Percentiles rank a stretch among this genome's conserved stretches.
Evolutionary conservation across 2,329 filamentous ascomycete genomes (phyloP).

Genomic region (Sarocladium kiliense): DNA sequence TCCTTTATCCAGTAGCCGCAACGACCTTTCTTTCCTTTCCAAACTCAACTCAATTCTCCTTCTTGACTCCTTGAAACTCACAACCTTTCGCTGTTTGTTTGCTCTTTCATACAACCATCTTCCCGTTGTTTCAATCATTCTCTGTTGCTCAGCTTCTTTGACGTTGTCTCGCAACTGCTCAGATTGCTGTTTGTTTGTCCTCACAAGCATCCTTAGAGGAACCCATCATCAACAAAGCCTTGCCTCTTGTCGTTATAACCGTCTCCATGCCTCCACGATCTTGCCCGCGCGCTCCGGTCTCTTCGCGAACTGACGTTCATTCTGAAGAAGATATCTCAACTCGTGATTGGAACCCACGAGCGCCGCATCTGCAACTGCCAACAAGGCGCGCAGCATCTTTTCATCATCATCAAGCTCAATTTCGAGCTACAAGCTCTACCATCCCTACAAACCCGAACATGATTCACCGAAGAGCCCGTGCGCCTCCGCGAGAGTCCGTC

Average conservation of each 20-base stretch:
- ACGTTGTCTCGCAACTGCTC: neutral
- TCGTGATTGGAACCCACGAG: neutral
- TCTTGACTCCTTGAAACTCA: neutral
- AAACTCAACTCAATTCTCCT: neutral
- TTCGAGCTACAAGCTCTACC: neutral
- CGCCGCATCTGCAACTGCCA: neutral
- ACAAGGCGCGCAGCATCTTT: neutral
- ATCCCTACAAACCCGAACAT: conserved; percentile 17
- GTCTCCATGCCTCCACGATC: neutral
- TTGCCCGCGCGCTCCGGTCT: conserved; percentile 4
- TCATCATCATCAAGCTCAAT: neutral
- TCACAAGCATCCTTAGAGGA: too few species aligned
- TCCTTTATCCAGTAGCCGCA: neutral
- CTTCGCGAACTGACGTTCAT: conserved; percentile 3
- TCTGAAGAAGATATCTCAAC: neutral
- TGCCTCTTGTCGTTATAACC: neutral
- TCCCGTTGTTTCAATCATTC: neutral
- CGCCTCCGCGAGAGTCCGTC: conserved; percentile 11
- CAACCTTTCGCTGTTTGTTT: neutral
- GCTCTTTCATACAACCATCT: neutral
- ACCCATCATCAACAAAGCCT: too few species aligned
- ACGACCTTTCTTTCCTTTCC: neutral
- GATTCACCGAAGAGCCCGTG: conserved; percentile 18
- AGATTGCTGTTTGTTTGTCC: neutral
- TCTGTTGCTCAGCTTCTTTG: neutral